Conservation (phyloP, 148 eudicot genomes). For the Rhododendron henanense region DNA sequence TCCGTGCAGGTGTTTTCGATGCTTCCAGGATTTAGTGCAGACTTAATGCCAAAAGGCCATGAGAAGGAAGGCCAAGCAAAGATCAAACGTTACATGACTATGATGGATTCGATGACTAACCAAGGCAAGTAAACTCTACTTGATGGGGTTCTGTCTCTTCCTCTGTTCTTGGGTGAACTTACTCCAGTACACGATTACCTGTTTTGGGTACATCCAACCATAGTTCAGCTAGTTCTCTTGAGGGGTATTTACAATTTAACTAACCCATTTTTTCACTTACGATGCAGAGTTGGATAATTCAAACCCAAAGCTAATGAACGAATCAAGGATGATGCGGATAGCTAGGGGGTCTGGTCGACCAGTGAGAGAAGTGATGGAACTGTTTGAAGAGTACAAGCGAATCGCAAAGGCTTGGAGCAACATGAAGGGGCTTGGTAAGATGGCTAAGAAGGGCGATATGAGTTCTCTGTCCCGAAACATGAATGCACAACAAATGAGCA, state of each 20-base stretch:
- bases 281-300: slow-evolving; percentile 88
- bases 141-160: background rate
- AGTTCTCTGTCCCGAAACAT: slow-evolving; percentile 79
- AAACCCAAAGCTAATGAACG: slow-evolving; percentile 86
- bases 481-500: slow-evolving; percentile 88
- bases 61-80: slow-evolving; percentile 96
- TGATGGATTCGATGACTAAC: slow-evolving; percentile 99
- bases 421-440: slow-evolving; percentile 88
- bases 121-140: slow-evolving; percentile 53
- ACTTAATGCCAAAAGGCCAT: slow-evolving; percentile 87
- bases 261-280: background rate
- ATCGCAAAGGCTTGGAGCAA: slow-evolving; percentile 94
- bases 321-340: slow-evolving; percentile 85
- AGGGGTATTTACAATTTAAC: background rate
- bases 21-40: slow-evolving; percentile 88
- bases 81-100: slow-evolving; percentile 93
- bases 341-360: slow-evolving; percentile 91
- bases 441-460: slow-evolving; percentile 95
- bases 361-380: slow-evolving; percentile 69
- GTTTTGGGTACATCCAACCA: background rate
- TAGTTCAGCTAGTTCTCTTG: background rate
- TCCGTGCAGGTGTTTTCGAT: slow-evolving; percentile 70
- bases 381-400: slow-evolving; percentile 90
- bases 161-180: background rate
- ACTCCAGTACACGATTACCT: background rate